Evolutionary conservation across 2,329 filamentous ascomycete species (phyloP).

Genomic region (Nothophoma quercina): DNA sequence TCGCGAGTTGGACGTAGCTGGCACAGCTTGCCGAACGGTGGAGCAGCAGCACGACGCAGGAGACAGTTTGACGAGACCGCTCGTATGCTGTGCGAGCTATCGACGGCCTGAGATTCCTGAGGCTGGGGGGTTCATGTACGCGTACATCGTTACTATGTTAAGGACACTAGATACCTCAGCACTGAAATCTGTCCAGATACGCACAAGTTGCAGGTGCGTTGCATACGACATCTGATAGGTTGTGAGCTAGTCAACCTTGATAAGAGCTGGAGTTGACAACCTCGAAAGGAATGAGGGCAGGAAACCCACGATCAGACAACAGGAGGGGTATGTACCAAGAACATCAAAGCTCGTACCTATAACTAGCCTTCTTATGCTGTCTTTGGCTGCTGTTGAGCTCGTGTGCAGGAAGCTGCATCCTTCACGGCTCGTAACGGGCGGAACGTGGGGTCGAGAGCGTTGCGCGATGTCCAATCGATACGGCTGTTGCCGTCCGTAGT

Average conservation of each 20-base stretch:
- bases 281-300: constrained; percentile 16
- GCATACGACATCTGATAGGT: constrained; percentile 9
- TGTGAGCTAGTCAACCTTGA: constrained; percentile 17
- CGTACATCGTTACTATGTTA: background rate
- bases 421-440: constrained; percentile 13
- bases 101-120: constrained; percentile 10
- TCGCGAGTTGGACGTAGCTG: background rate
- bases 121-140: constrained; percentile 13
- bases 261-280: constrained; percentile 19
- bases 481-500: constrained; percentile 7
- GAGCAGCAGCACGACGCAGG: constrained; percentile 24
- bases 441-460: constrained; percentile 10
- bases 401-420: constrained; percentile 23
- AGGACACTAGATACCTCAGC: background rate
- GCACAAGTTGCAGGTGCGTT: constrained; percentile 17
- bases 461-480: constrained; percentile 9
- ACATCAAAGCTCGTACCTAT: constrained; percentile 22
- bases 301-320: constrained; percentile 14
- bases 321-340: constrained; percentile 22
- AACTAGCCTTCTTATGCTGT: constrained; percentile 21
- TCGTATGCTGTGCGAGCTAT: constrained; percentile 16
- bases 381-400: constrained; percentile 26
- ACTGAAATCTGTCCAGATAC: constrained; percentile 19
- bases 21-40: constrained; percentile 4
- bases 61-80: constrained; percentile 18